These are phyloP conservation scores for Priceomyces haplophilus DNA, from an alignment of 805 yeast species.

Conservation along the genomic window DNA sequence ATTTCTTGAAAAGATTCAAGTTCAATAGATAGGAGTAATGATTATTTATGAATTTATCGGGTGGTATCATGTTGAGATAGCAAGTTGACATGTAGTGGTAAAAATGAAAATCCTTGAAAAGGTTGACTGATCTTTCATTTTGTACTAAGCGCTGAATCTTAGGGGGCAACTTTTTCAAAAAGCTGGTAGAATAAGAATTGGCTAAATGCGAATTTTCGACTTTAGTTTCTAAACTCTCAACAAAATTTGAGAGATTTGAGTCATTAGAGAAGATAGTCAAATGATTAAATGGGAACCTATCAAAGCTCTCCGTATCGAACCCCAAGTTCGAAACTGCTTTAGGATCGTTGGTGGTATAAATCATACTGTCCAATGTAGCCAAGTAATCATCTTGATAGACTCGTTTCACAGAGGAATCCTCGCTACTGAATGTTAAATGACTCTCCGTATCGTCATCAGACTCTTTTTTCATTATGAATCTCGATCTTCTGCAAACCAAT, in stretches of 20 bases:
- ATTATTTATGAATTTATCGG: constrained; percentile 25
- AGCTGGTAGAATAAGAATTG: constrained; percentile 20
- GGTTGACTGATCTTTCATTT: constrained; percentile 26
- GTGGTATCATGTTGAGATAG: constrained; percentile 35
- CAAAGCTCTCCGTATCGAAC: constrained; percentile 15
- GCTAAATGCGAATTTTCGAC: constrained; percentile 23
- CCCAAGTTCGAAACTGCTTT: constrained; percentile 8
- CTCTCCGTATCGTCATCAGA: constrained; percentile 11
- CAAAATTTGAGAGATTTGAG: constrained; percentile 35
- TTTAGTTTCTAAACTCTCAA: constrained; percentile 24
- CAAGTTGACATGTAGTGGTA: constrained; percentile 41
- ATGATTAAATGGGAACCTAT: constrained; percentile 33
- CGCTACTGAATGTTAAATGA: constrained; percentile 5
- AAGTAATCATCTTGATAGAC: constrained; percentile 31
- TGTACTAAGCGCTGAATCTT: constrained; percentile 34
- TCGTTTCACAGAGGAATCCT: constrained; percentile 12
- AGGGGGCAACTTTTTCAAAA: constrained; percentile 29
- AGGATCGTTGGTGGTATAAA: constrained; percentile 28
- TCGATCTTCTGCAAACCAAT: constrained; percentile 24
- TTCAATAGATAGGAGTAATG: constrained; percentile 36
- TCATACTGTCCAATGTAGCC: constrained; percentile 30
- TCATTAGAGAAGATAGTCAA: constrained; percentile 36
- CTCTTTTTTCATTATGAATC: constrained; percentile 29
- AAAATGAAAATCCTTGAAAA: constrained; percentile 32
- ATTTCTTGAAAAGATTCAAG: constrained; percentile 36